Evolutionary conservation across 495 filamentous ascomycete species (phyloP).

Genomic region (Cetradonia linearis): DNA sequence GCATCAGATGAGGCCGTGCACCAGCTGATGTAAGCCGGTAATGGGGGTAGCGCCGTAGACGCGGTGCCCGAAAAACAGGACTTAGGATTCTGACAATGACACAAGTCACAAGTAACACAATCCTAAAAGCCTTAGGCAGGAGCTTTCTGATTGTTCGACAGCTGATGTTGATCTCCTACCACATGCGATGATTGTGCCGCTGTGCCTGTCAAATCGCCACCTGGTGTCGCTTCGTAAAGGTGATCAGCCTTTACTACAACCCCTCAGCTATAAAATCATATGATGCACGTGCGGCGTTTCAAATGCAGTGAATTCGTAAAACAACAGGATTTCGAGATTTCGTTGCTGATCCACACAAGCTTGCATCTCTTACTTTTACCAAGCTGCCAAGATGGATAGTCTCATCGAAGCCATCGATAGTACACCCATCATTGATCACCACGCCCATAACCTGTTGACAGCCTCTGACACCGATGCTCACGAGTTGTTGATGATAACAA

Average conservation of each 20-base stretch:
- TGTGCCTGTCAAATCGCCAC: background rate
- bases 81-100: background rate
- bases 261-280: background rate
- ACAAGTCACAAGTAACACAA: no score
- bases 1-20: no score
- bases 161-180: background rate
- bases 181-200: background rate
- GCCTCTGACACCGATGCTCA: slow-evolving; percentile 32
- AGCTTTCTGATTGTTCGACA: background rate
- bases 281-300: background rate
- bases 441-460: slow-evolving; percentile 70
- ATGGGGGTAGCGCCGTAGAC: background rate
- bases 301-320: background rate
- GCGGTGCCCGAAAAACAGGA: background rate
- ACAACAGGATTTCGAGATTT: background rate
- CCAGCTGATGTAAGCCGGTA: no score
- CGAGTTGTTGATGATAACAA: slow-evolving; percentile 49
- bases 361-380: background rate
- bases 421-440: slow-evolving; percentile 79
- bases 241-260: background rate
- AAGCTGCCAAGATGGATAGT: slow-evolving; percentile 9
- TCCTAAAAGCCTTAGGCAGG: background rate
- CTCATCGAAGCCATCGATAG: slow-evolving; percentile 38
- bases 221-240: background rate
- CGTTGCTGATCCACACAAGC: no score